Evolutionary conservation across 164 flowering plant species (phyloP).

Genomic region (Piper longum): DNA sequence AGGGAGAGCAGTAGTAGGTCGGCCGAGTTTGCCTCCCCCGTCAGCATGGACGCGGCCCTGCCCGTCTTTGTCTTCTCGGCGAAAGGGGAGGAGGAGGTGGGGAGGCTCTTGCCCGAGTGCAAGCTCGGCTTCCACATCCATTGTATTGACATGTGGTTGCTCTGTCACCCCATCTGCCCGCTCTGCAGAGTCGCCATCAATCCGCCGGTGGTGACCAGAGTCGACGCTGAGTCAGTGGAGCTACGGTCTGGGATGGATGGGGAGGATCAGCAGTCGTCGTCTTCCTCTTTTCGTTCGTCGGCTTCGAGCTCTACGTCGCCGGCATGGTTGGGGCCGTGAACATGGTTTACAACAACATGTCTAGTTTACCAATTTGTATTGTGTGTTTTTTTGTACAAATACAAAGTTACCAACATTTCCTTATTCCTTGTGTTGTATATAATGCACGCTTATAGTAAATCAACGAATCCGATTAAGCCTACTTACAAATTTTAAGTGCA

Average conservation of each 20-base stretch:
- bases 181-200: slow-evolving; percentile 33
- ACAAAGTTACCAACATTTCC: no score
- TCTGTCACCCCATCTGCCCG: slow-evolving; percentile 56
- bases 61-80: slow-evolving; percentile 33
- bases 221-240: neutral
- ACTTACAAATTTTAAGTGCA: no score
- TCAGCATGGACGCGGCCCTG: slow-evolving; percentile 40
- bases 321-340: no score
- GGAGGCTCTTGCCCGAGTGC: slow-evolving; percentile 39
- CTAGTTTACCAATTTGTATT: neutral
- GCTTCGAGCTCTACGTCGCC: slow-evolving; percentile 16
- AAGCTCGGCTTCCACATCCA: slow-evolving; percentile 42
- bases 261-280: no score
- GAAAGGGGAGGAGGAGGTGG: slow-evolving; percentile 12
- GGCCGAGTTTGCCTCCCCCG: neutral
- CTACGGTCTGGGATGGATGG: neutral
- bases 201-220: neutral
- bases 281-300: no score
- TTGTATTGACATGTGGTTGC: slow-evolving; percentile 70
- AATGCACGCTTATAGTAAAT: no score
- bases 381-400: no score
- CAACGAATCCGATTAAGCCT: no score
- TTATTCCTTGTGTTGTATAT: no score
- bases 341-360: neutral
- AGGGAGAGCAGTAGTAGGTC: neutral